phyloP scores from a whole-genome alignment of 2,329 filamentous ascomycete species.

The Monilinia vaccinii-corymbosi region DNA sequence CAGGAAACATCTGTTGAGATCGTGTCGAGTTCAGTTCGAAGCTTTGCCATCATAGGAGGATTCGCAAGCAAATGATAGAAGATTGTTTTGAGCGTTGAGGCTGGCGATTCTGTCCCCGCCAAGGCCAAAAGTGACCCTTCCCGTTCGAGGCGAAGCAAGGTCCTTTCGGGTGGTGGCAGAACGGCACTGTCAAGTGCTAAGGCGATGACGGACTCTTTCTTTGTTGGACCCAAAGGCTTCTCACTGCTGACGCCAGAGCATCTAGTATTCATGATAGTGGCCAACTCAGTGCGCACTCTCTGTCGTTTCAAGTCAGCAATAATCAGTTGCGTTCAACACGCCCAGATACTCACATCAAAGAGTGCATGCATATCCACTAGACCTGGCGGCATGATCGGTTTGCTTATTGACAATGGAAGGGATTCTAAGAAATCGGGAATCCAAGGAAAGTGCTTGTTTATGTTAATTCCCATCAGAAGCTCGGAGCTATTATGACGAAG shows the following conservation, averaged over 20 bases:
- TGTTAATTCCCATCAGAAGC: slow-evolving; percentile 10
- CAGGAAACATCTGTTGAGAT: slow-evolving; percentile 2
- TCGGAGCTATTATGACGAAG: slow-evolving; percentile 9
- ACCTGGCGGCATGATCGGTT: slow-evolving; percentile 14
- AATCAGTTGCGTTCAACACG: neutral
- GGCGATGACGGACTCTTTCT: slow-evolving; percentile 22
- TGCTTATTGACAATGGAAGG: slow-evolving; percentile 12
- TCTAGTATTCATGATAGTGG: slow-evolving; percentile 1
- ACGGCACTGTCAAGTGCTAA: slow-evolving; percentile 18
- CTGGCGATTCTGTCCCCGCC: slow-evolving; percentile 33
- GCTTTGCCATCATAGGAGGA: slow-evolving; percentile 22
- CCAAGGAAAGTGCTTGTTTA: slow-evolving; percentile 8
- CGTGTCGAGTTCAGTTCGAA: slow-evolving; percentile 30
- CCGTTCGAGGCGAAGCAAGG: slow-evolving; percentile 22
- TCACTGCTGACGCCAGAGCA: neutral
- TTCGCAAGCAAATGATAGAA: slow-evolving; percentile 32
- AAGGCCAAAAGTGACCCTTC: slow-evolving; percentile 28
- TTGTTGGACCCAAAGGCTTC: neutral
- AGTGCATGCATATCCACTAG: slow-evolving; percentile 12
- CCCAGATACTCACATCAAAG: slow-evolving; percentile 7
- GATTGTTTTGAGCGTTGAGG: slow-evolving; percentile 29
- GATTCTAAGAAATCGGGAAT: slow-evolving; percentile 12
- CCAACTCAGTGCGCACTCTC: slow-evolving; percentile 9
- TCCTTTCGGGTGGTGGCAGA: slow-evolving; percentile 31
- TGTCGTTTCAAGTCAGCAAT: neutral